A percentile compares a stretch with the other conserved stretches of the same genome.
Conservation (phyloP, 2,329 filamentous ascomycete genomes). For the Colletotrichum plurivorum region DNA sequence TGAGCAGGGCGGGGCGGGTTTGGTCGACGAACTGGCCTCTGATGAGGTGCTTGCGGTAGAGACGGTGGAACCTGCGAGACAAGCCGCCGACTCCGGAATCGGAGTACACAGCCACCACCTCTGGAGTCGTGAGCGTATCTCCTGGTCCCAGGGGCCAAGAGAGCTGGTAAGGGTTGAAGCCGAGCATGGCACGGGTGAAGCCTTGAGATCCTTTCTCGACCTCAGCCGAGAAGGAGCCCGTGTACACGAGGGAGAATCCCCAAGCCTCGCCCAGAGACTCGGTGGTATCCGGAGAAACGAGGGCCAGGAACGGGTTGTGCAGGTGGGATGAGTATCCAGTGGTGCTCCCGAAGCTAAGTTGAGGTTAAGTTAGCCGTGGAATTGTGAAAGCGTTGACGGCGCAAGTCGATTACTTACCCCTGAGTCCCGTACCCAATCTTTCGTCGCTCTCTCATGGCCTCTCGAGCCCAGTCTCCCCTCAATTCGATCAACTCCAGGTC, state of each 20-base stretch:
- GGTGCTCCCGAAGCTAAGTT: slow-evolving; percentile 70
- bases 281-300: slow-evolving; percentile 70
- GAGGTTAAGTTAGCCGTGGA: background rate
- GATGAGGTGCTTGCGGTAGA: slow-evolving; percentile 74
- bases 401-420: slow-evolving; percentile 54
- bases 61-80: slow-evolving; percentile 72
- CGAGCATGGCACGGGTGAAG: slow-evolving; percentile 71
- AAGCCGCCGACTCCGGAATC: slow-evolving; percentile 71
- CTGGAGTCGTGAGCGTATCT: slow-evolving; percentile 71
- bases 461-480: slow-evolving; percentile 74
- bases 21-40: slow-evolving; percentile 67
- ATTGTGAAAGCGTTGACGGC: background rate
- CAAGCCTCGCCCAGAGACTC: slow-evolving; percentile 73
- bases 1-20: slow-evolving; percentile 70
- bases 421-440: slow-evolving; percentile 70
- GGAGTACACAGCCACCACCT: slow-evolving; percentile 75
- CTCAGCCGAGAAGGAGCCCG: slow-evolving; percentile 73
- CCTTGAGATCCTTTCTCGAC: slow-evolving; percentile 75
- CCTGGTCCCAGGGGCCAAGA: slow-evolving; percentile 70
- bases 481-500: slow-evolving; percentile 75
- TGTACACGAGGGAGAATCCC: slow-evolving; percentile 76
- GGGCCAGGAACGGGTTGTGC: slow-evolving; percentile 75
- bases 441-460: slow-evolving; percentile 67
- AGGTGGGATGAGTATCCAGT: slow-evolving; percentile 75
- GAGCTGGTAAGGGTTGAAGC: slow-evolving; percentile 72